These are phyloP conservation scores for Neonectria hederae DNA, from an alignment of 2,329 filamentous ascomycete species.

Conservation along the genomic window DNA sequence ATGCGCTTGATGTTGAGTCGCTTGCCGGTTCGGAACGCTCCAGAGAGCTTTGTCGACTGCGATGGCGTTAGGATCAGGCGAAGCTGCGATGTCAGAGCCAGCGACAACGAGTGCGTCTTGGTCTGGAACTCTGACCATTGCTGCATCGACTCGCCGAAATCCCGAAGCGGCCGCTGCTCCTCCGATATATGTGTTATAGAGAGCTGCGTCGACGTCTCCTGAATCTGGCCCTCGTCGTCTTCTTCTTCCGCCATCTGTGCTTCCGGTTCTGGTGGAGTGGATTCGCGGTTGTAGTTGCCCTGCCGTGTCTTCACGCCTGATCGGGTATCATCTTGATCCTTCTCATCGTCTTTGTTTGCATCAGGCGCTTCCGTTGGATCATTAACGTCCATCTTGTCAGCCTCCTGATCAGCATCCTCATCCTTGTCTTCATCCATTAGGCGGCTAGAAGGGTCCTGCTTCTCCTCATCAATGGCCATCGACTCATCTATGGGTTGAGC, in stretches of 20 bases:
- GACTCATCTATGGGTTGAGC: conserved; percentile 85
- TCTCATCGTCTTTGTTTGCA: conserved; percentile 53
- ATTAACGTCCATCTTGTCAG: conserved; percentile 56
- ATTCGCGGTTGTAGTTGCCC: conserved; percentile 66
- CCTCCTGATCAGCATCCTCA: conserved; percentile 53
- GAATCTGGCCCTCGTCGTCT: conserved; percentile 58
- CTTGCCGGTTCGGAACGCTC: conserved; percentile 96
- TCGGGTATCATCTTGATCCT: conserved; percentile 63
- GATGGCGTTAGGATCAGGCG: conserved; percentile 95
- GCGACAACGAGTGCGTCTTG: conserved; percentile 84
- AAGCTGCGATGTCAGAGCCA: conserved; percentile 91
- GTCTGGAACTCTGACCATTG: conserved; percentile 89
- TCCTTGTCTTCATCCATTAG: conserved; percentile 66
- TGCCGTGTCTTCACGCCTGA: conserved; percentile 69
- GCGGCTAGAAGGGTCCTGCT: conserved; percentile 59
- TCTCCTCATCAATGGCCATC: conserved; percentile 83
- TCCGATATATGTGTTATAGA: conserved; percentile 76
- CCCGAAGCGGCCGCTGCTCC: conserved; percentile 53
- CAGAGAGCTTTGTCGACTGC: conserved; percentile 93
- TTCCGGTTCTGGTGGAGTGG: conserved; percentile 54
- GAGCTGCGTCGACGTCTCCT: conserved; percentile 70
- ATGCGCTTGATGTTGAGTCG: conserved; percentile 99
- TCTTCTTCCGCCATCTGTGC: conserved; percentile 58
- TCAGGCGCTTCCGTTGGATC: conserved; percentile 50
- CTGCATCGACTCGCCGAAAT: conserved; percentile 68